Base-by-base conservation (phyloP, 73 alveolate species). In the Uronychia setigera region DNA sequence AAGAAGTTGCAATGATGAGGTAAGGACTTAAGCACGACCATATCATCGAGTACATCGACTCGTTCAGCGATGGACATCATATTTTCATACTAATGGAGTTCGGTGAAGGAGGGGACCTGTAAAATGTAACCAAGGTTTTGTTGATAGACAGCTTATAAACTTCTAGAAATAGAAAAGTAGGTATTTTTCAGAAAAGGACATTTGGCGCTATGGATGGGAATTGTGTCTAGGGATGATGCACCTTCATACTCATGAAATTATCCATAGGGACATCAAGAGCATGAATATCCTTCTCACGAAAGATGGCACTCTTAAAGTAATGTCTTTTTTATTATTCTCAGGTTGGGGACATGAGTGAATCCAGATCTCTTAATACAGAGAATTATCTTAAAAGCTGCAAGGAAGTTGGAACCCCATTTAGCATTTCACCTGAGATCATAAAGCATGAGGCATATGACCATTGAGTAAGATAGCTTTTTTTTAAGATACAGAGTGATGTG, bases 191-290 rank as follows among this genome's bases (percentile, higher is more conserved):
- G 93, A 87, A 60, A 74, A 31, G 26, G 80, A 87, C 27, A 87
- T 87, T 11, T 87, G 93, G 93, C 74, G 33, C 31, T 30, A n/a
- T 28, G 85, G 89, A 1, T 87, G 82, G 82, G 76, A 87, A 32
- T 1, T 87, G 31, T 58, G 93, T 32, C 60, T 80, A 13, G 93
- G 82, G 11, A n/a, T 85, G 59, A 33, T 85, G 27, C 84, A 87
- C 60, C 83, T 92, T 35, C 95, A 90, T 46, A 79, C 92, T 30
- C 84, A 87, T 11, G 79, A 84, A 60, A 80, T 93, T n/a, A 84
- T 91, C 77, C 98, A 93, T 79, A 82, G 98, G 76, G 98, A 93
- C 84, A 88, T 93, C 46, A 93, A 93, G 57, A 88, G 94, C 30
- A 92, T 91, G 91, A 93, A 93, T 84, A 88, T 93, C 81, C 82